A percentile compares a stretch with the other conserved stretches of the same genome.
These are phyloP conservation scores for Blastomyces emzantsi DNA, from an alignment of 2,329 filamentous ascomycete genomes.

Conservation along the genomic window DNA sequence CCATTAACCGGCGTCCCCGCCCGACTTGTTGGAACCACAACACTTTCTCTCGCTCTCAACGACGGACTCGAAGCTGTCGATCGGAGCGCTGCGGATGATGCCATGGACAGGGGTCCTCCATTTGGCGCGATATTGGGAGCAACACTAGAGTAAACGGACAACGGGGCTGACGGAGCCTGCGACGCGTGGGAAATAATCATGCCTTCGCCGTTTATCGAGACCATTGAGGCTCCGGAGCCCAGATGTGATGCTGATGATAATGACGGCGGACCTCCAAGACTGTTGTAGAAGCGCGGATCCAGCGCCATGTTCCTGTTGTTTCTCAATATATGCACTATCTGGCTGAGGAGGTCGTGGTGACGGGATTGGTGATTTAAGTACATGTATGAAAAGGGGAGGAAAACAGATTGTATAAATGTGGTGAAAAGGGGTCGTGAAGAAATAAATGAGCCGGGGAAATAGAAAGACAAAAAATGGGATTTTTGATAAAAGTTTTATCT, in stretches of 20 bases:
- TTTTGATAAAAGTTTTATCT: neutral
- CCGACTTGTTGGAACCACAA: conserved; percentile 43
- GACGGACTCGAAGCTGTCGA: conserved; percentile 73
- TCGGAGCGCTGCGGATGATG: conserved; percentile 28
- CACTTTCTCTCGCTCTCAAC: conserved; percentile 61
- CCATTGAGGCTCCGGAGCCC: conserved; percentile 19
- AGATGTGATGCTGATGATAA: conserved; percentile 14
- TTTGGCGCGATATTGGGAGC: conserved; percentile 30
- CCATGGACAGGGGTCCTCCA: conserved; percentile 26
- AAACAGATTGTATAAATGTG: neutral
- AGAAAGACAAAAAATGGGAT: neutral
- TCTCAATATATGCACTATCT: conserved; percentile 34
- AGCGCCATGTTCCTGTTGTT: conserved; percentile 33
- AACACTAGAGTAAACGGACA: conserved; percentile 26
- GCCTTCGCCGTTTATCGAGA: conserved; percentile 15
- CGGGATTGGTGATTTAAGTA: conserved; percentile 32
- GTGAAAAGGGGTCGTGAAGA: neutral
- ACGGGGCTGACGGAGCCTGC: conserved; percentile 27
- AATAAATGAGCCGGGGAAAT: neutral
- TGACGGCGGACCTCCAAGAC: conserved; percentile 12
- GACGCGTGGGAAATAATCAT: neutral
- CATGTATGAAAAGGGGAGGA: conserved; percentile 26
- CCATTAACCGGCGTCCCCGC: conserved; percentile 31
- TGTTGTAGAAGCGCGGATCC: conserved; percentile 33
- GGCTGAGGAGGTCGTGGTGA: conserved; percentile 33